Conservation (phyloP, 345 rosid species). For the Linum tenue region DNA sequence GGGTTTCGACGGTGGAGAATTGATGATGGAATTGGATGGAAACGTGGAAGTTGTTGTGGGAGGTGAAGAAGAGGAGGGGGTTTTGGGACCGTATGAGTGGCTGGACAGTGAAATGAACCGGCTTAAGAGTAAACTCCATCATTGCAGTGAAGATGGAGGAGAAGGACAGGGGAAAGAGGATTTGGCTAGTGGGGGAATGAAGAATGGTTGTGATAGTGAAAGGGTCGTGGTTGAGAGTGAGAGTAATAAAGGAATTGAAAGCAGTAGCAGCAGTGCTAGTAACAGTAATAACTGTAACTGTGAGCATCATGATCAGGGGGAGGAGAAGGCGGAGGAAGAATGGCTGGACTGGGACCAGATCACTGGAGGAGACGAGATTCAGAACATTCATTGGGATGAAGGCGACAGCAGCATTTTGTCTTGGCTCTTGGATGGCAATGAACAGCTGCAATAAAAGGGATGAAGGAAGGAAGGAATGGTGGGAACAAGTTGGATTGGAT, state of each 20-base stretch:
- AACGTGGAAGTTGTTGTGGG: background rate
- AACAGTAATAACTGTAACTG: background rate
- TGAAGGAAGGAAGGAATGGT: too few relatives aligned
- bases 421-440: background rate
- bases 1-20: background rate
- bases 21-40: background rate
- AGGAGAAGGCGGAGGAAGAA: background rate
- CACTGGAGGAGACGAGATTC: background rate
- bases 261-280: background rate
- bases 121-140: background rate
- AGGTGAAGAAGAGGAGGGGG: background rate
- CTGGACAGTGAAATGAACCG: slow-evolving; percentile 4
- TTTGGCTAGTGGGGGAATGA: background rate
- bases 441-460: background rate
- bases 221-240: too few relatives aligned
- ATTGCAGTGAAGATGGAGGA: too few relatives aligned
- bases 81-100: slow-evolving; percentile 4
- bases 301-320: background rate
- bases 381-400: background rate
- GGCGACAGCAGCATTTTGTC: background rate
- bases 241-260: background rate
- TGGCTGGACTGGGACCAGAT: slow-evolving; percentile 1
- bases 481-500: background rate
- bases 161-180: background rate
- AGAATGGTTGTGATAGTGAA: background rate